Evolutionary conservation across 2,329 filamentous ascomycete species (phyloP), one percentile per base, ranked within the genome.

Genomic region (Monilinia fructigena): DNA sequence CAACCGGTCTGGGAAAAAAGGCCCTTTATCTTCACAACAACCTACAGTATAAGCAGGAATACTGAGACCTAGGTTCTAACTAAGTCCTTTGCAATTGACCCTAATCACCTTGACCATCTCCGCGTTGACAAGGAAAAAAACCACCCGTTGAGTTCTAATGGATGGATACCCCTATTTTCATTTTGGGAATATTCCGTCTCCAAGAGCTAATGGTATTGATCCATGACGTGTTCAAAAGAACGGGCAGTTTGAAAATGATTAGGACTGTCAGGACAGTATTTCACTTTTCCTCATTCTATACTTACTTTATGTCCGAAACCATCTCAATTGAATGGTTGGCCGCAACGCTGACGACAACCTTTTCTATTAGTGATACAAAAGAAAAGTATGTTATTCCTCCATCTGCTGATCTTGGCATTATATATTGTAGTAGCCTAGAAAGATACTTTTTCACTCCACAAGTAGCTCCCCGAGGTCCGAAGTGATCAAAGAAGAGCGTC

Each of bases 161-260:
- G 31, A 48, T 48, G 42, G 42, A 60, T 48, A 23, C 18, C 42
- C 18, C 12, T 47, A 48, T 48, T 11, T 35, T 35, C 45, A 60
- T 35, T 14, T 40, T 50, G 42, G 42, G 42, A 14, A 60, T 50
- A 50, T 48, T 14, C 56, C 42, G 56, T 31, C n/a, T 26, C 14
- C 16, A 20, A 28, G 20, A 60, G 58, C 50, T 10, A 31, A 60
- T 23, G 12, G 18, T 14, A 6, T 18, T 50, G 45, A 38, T 26
- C 16, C 63, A 50, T 65, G 42, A 59, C 63, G 63, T 65, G 63
- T 59, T 52, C 23, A 63, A 48, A 65, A 31, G 53, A 56, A 59
- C 38, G 38, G 20, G 63, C 35, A 56, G 28, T 47, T 59, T 47
- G 54, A 26, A 52, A 47, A 50, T n/a, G 31, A 65, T 47, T 8